These are phyloP conservation scores for Coelastrella sp. DNA, from an alignment of 139 green algal species.

Conservation along the genomic window DNA sequence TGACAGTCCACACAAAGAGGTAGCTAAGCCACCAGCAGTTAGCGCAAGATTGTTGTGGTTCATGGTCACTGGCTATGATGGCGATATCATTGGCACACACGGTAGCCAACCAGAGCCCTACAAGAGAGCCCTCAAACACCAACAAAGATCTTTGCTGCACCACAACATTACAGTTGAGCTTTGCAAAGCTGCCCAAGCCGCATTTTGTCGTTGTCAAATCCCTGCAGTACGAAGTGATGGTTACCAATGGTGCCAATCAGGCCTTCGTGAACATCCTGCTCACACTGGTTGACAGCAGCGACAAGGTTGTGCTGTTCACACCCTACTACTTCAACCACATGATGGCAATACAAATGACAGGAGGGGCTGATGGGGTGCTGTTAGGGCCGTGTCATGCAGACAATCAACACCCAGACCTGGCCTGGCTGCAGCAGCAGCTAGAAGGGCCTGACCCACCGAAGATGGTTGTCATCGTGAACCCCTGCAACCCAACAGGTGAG, in stretches of 20 bases:
- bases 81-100: too few relatives aligned
- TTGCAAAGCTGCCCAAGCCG: not conserved
- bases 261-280: slow-evolving; percentile 91
- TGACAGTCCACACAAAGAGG: not conserved
- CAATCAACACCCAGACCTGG: slow-evolving; percentile 60
- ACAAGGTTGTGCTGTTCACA: slow-evolving; percentile 87
- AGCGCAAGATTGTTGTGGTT: too few relatives aligned
- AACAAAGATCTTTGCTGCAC: too few relatives aligned
- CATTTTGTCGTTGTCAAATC: not conserved
- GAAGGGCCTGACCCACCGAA: slow-evolving; percentile 57
- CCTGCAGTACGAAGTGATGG: slow-evolving; percentile 85
- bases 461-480: slow-evolving; percentile 75
- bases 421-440: slow-evolving; percentile 65
- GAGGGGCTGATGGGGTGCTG: slow-evolving; percentile 54
- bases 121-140: too few relatives aligned
- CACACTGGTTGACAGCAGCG: slow-evolving; percentile 76
- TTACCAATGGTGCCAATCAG: slow-evolving; percentile 90
- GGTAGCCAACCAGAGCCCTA: too few relatives aligned
- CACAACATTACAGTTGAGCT: not conserved
- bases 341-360: slow-evolving; percentile 77
- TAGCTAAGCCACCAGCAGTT: too few relatives aligned
- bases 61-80: too few relatives aligned
- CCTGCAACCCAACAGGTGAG: slow-evolving; percentile 90
- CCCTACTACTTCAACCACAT: slow-evolving; percentile 99
- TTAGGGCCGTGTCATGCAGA: slow-evolving; percentile 23